phyloP scores from a whole-genome alignment of 1,284 basidiomycete genomes.

The Ganoderma leucocontextum region DNA sequence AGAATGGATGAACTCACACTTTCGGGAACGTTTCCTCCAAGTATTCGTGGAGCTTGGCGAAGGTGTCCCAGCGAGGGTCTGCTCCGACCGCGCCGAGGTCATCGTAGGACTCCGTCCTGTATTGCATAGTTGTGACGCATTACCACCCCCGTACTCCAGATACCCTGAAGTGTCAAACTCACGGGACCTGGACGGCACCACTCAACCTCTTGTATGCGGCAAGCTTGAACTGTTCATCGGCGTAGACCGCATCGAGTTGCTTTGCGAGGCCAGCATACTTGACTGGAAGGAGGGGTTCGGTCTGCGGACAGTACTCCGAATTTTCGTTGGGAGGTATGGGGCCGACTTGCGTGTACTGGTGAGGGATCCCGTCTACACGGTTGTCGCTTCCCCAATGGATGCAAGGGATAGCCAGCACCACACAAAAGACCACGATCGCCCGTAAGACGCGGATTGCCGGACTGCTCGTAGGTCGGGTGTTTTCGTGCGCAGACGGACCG shows the following conservation, averaged over 20 bases:
- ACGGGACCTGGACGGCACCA: slow-evolving; percentile 38
- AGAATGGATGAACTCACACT: slow-evolving; percentile 44
- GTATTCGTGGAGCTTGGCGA: slow-evolving; percentile 49
- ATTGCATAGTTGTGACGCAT: not conserved
- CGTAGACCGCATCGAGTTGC: slow-evolving; percentile 36
- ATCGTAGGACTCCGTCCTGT: slow-evolving; percentile 42
- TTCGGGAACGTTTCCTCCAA: slow-evolving; percentile 48
- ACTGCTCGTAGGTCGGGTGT: not conserved
- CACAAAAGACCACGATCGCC: not conserved
- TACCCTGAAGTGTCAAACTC: not conserved
- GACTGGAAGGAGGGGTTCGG: slow-evolving; percentile 48
- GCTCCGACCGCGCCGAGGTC: slow-evolving; percentile 43
- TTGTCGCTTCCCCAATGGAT: not conserved
- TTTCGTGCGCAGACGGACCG: not conserved
- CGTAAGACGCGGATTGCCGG: not conserved
- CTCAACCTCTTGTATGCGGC: slow-evolving; percentile 29
- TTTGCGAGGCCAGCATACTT: slow-evolving; percentile 50
- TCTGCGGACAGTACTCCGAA: slow-evolving; percentile 51
- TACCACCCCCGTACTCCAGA: not conserved
- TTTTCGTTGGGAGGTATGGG: not conserved
- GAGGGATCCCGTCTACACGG: not conserved
- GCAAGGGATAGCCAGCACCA: not conserved
- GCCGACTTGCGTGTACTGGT: not conserved
- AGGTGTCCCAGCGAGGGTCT: slow-evolving; percentile 53
- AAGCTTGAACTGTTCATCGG: slow-evolving; percentile 22